Conservation (phyloP, 805 yeast species). For the Kurtzmaniella cleridarum region DNA sequence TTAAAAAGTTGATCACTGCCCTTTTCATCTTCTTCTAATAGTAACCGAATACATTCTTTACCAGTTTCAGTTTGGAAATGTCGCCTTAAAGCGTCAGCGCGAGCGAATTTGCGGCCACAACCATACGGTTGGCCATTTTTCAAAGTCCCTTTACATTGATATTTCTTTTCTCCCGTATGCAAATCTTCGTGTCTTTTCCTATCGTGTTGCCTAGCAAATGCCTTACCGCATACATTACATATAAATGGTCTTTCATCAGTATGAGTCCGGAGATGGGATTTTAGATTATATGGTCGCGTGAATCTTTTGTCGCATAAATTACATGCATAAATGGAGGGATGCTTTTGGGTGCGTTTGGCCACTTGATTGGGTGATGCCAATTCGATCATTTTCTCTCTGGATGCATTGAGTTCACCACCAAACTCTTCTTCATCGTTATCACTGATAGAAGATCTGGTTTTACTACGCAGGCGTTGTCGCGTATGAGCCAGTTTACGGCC, state of each 20-base stretch:
- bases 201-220: constrained; percentile 52
- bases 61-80: constrained; percentile 46
- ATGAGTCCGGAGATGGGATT: constrained; percentile 88
- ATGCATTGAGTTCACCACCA: constrained; percentile 18
- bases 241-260: constrained; percentile 77
- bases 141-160: constrained; percentile 62
- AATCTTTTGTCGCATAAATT: constrained; percentile 79
- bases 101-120: constrained; percentile 41
- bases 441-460: constrained; percentile 11
- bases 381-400: constrained; percentile 58
- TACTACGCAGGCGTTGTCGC: constrained; percentile 7
- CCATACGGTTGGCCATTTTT: constrained; percentile 49
- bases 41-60: constrained; percentile 33
- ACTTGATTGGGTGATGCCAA: constrained; percentile 55
- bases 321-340: constrained; percentile 74
- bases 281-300: constrained; percentile 88
- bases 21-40: constrained; percentile 37
- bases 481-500: constrained; percentile 34
- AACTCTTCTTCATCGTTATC: constrained; percentile 20
- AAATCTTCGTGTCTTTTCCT: constrained; percentile 45
- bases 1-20: constrained; percentile 11
- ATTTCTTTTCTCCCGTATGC: constrained; percentile 72
- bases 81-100: constrained; percentile 41
- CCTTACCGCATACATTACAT: constrained; percentile 71
- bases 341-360: constrained; percentile 57